phyloP scores from a whole-genome alignment of 2,329 filamentous ascomycete species.

The Aspergillus calidoustus region DNA sequence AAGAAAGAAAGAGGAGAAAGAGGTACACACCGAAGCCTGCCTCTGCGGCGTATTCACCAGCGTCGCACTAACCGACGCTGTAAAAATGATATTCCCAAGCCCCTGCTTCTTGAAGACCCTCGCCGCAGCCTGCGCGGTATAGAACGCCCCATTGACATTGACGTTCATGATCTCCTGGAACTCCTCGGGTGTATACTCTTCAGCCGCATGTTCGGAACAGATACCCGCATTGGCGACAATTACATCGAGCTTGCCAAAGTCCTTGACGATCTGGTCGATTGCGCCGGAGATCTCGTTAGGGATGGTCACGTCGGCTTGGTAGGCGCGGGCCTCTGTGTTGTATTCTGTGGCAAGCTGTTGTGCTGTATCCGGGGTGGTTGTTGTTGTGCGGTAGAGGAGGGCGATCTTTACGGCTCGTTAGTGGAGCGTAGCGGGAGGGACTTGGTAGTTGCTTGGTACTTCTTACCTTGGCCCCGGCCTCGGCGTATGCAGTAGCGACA shows the following conservation, averaged over 20 bases:
- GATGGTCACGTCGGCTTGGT: constrained; percentile 39
- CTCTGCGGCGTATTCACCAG: constrained; percentile 48
- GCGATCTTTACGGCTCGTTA: constrained; percentile 29
- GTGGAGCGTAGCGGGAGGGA: background rate
- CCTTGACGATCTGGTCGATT: constrained; percentile 40
- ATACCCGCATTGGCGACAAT: constrained; percentile 53
- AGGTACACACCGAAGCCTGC: constrained; percentile 36
- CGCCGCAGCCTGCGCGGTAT: constrained; percentile 44
- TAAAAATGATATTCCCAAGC: constrained; percentile 44
- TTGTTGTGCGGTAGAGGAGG: constrained; percentile 38
- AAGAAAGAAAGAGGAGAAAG: no score
- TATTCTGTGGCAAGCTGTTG: constrained; percentile 33
- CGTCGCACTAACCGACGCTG: constrained; percentile 43
- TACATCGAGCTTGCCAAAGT: constrained; percentile 52
- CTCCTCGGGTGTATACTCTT: constrained; percentile 45
- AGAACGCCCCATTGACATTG: constrained; percentile 47
- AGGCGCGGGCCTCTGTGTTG: constrained; percentile 37
- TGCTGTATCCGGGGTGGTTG: constrained; percentile 29
- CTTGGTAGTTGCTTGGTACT: background rate
- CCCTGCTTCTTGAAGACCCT: constrained; percentile 43
- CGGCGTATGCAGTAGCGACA: constrained; percentile 45
- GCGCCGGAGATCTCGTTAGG: constrained; percentile 35
- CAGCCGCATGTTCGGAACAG: constrained; percentile 35
- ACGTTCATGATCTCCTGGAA: constrained; percentile 48
- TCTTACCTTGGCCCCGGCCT: constrained; percentile 43